Conservation (phyloP, 2,329 filamentous ascomycete species). For the Monosporascus cannonballus region DNA sequence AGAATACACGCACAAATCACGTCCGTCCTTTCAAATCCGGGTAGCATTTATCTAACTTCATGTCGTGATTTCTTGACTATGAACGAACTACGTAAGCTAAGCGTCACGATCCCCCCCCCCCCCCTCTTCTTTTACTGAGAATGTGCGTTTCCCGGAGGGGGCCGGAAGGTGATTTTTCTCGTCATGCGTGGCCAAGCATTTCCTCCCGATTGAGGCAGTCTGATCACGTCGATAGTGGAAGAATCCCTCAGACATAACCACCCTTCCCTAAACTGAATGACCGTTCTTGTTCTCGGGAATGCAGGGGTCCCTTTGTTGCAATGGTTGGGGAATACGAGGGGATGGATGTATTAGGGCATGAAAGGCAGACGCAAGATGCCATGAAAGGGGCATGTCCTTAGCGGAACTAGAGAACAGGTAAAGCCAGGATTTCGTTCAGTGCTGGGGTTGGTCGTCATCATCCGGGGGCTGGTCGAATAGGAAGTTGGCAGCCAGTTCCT, state of each 20-base stretch:
- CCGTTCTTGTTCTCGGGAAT: not conserved
- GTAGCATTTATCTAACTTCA: too few species aligned
- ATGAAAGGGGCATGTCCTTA: conserved; percentile 4
- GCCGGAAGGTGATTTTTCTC: too few species aligned
- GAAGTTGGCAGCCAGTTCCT: conserved; percentile 96
- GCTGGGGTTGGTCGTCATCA: conserved; percentile 58
- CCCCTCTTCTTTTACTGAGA: too few species aligned
- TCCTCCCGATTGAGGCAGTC: too few species aligned
- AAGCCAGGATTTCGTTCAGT: conserved; percentile 26
- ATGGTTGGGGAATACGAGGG: not conserved
- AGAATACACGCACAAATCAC: too few species aligned
- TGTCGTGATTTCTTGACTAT: too few species aligned
- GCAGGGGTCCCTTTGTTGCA: not conserved
- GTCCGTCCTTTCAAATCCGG: too few species aligned
- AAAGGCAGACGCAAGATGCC: conserved; percentile 9
- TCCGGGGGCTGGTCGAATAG: conserved; percentile 88
- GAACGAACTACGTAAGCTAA: too few species aligned
- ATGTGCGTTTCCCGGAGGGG: too few species aligned
- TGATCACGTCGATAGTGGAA: not conserved
- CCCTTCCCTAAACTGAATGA: not conserved
- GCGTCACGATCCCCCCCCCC: too few species aligned
- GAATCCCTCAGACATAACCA: not conserved
- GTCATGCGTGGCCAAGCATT: too few species aligned
- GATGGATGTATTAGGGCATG: not conserved
- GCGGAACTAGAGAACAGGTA: conserved; percentile 4